A percentile compares a stretch with the other conserved stretches of the same genome.
Conservation (phyloP, 169 alveolate species). For the Perkinsus chesapeaki region DNA sequence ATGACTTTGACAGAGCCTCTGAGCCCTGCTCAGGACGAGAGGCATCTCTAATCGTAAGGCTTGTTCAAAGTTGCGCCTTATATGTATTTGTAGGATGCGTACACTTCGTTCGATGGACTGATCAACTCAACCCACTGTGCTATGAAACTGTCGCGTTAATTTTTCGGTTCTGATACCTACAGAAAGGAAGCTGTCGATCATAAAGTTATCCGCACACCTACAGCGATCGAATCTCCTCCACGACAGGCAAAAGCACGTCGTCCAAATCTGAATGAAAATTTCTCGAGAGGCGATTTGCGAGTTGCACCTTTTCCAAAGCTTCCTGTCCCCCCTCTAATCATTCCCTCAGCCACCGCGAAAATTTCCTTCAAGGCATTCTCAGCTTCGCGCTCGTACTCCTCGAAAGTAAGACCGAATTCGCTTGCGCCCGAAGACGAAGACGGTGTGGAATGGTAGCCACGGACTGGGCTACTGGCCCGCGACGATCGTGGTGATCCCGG, state of each 20-base stretch:
- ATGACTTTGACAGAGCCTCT: too few species aligned
- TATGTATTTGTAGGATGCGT: too few species aligned
- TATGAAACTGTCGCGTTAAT: too few species aligned
- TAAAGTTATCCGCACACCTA: too few species aligned
- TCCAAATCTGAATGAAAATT: neutral
- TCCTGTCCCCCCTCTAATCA: neutral
- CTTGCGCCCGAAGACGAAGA: neutral
- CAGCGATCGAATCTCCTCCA: neutral
- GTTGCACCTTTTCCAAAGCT: neutral
- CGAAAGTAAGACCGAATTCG: neutral
- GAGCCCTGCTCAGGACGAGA: too few species aligned
- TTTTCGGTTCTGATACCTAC: too few species aligned
- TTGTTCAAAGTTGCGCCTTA: too few species aligned
- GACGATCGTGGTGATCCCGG: neutral
- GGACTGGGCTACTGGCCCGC: neutral
- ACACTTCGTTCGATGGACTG: too few species aligned
- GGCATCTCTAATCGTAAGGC: too few species aligned
- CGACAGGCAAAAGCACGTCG: neutral
- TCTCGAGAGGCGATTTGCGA: neutral
- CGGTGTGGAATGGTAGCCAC: neutral
- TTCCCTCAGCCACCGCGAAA: neutral
- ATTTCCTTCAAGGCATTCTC: neutral
- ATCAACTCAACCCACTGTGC: too few species aligned
- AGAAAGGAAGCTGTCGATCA: too few species aligned
- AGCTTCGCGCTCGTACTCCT: constrained; percentile 2